These are phyloP conservation scores for Colletotrichum sp. DNA, from an alignment of 2,329 filamentous ascomycete species.

Conservation along the genomic window DNA sequence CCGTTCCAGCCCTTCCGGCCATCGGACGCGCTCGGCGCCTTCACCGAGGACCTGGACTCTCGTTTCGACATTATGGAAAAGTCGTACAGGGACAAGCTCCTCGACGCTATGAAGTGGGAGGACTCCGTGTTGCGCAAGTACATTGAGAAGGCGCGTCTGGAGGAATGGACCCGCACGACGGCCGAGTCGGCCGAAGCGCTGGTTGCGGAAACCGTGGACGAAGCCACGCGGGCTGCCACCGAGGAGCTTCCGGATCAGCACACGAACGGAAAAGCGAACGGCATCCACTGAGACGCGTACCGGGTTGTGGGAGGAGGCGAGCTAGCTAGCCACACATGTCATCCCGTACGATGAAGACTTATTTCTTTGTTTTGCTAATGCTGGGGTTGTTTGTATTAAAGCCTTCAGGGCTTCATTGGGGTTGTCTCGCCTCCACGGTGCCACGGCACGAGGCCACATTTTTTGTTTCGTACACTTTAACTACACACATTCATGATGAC, in stretches of 20 bases:
- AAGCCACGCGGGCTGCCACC: slow-evolving; percentile 20
- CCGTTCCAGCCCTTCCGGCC: slow-evolving; percentile 54
- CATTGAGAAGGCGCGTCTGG: slow-evolving; percentile 71
- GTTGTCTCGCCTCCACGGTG: background rate
- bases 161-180: slow-evolving; percentile 64
- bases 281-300: background rate
- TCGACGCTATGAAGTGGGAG: slow-evolving; percentile 76
- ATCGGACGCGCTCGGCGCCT: slow-evolving; percentile 62
- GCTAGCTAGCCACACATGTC: background rate
- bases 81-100: slow-evolving; percentile 68
- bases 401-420: background rate
- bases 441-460: background rate
- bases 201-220: slow-evolving; percentile 36
- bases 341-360: background rate
- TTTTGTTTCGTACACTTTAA: background rate
- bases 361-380: background rate
- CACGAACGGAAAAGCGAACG: slow-evolving; percentile 20
- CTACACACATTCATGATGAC: background rate
- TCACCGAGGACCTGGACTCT: slow-evolving; percentile 64
- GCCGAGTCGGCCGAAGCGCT: slow-evolving; percentile 41
- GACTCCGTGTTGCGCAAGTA: slow-evolving; percentile 68
- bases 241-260: background rate
- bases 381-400: background rate
- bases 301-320: background rate
- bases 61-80: slow-evolving; percentile 66